phyloP scores from a whole-genome alignment of 495 filamentous ascomycete species.

The Elasticomyces elasticus region DNA sequence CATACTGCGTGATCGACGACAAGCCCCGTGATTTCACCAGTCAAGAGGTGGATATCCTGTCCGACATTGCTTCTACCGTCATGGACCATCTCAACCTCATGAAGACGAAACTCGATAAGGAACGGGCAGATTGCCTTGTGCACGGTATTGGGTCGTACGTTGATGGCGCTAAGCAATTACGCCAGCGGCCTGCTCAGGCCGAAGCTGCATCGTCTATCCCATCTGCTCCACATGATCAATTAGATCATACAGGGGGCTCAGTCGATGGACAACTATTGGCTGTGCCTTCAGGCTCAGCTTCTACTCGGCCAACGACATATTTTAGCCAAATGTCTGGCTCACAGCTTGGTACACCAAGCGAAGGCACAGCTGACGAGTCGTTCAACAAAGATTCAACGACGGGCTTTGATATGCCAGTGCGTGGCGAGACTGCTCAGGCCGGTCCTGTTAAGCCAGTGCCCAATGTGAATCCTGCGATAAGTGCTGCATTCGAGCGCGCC shows the following conservation, averaged over 20 bases:
- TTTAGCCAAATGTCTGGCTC: too few species aligned
- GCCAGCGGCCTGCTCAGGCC: not conserved
- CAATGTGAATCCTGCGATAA: not conserved
- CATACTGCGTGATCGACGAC: slow-evolving; percentile 15
- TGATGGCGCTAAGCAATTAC: not conserved
- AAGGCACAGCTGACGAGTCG: too few species aligned
- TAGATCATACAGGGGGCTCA: not conserved
- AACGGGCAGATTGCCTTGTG: slow-evolving; percentile 1
- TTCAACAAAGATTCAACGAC: too few species aligned
- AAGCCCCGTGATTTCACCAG: slow-evolving; percentile 1
- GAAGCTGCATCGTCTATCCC: not conserved
- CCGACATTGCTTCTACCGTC: not conserved
- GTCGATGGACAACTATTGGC: too few species aligned
- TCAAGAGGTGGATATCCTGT: not conserved
- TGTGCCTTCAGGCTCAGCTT: too few species aligned
- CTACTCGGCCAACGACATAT: too few species aligned
- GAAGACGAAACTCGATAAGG: not conserved
- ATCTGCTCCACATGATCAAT: not conserved
- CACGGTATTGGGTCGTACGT: not conserved
- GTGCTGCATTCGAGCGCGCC: slow-evolving; percentile 41
- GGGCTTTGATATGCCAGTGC: not conserved
- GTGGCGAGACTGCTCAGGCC: not conserved
- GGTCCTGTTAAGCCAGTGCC: not conserved
- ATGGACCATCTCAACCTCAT: slow-evolving; percentile 4
- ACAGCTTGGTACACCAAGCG: too few species aligned